Conservation (phyloP, 2,329 filamentous ascomycete genomes). For the Fusarium robinianum region DNA sequence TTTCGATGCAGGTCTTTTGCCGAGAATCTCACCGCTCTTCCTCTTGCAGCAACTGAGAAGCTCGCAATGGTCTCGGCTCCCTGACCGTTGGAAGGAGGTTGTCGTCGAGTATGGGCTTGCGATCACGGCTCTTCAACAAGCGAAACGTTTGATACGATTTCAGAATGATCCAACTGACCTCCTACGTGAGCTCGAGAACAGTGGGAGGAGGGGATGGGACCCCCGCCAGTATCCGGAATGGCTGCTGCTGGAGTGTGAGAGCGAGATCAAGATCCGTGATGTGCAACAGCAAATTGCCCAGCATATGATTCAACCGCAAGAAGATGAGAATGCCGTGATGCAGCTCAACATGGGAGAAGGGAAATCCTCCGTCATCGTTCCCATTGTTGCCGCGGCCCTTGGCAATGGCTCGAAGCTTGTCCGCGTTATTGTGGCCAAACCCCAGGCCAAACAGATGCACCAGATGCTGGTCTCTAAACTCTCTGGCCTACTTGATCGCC, state of each 20-base stretch:
- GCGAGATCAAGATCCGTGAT: slow-evolving; percentile 61
- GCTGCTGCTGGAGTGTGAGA: slow-evolving; percentile 68
- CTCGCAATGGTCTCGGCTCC: slow-evolving; percentile 34
- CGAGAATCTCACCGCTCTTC: slow-evolving; percentile 41
- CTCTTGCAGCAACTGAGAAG: slow-evolving; percentile 43
- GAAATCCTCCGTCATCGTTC: slow-evolving; percentile 71
- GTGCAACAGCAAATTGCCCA: slow-evolving; percentile 62
- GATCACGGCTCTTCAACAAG: slow-evolving; percentile 48
- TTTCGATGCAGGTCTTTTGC: slow-evolving; percentile 7
- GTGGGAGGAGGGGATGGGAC: slow-evolving; percentile 61
- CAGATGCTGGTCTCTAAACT: slow-evolving; percentile 43
- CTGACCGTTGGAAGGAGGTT: slow-evolving; percentile 40
- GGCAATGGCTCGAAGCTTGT: slow-evolving; percentile 57
- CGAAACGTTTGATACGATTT: slow-evolving; percentile 44
- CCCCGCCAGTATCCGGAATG: slow-evolving; percentile 59
- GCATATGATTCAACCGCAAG: slow-evolving; percentile 55
- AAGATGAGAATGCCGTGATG: slow-evolving; percentile 56
- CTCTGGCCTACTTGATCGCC: slow-evolving; percentile 58
- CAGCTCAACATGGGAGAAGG: slow-evolving; percentile 76
- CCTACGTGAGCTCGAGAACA: slow-evolving; percentile 50
- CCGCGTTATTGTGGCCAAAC: slow-evolving; percentile 64
- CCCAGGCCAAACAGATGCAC: slow-evolving; percentile 64
- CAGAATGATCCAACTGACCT: slow-evolving; percentile 40
- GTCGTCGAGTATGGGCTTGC: slow-evolving; percentile 48
- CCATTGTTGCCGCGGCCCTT: slow-evolving; percentile 60